Evolutionary conservation across 352 stramenopile species (phyloP), one percentile per base, ranked within the genome.

Genomic region (Thalassiosira sp.): DNA sequence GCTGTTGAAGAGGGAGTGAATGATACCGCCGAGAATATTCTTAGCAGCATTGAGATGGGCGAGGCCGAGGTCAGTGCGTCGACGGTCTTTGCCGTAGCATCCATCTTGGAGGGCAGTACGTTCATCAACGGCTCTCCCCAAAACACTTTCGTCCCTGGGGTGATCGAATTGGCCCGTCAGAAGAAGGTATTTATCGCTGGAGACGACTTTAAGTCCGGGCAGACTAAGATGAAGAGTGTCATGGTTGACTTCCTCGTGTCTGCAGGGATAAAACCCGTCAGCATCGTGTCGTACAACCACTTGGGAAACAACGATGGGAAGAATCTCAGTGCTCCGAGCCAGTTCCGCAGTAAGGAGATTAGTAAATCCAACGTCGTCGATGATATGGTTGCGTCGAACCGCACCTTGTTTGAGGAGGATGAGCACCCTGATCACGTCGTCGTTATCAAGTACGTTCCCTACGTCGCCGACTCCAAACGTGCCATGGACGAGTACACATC

Each of bases 291-390:
- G 70, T 99, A 99, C 95, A 99, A 99, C 87, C 97, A 99, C 90
- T 84, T 99, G 58, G 97, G 97, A 35, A 99, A 99, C 90, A 99
- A 99, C 87, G 97, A 99, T 83, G 97, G 97, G 70, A 98, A 98
- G 88, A 99, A 99, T 89, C 83, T 99, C 65, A 98, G 93, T 64
- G 96, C 97, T 2, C 97, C 97, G 11, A 95, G 98, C 88, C 96
- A 99, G 88, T 99, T 99, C 90, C 95, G 97, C 63, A 98, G 94
- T 60, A 99, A 99, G 91, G 97, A 99, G 86, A 99, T 99, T 84
- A 98, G 94, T 77, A 99, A 99, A 90, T 98, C 94, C 49, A 99
- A 99, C 88, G 96, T 99, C 37, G 96, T 99, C 0, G 96, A 99
- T 78, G 96, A 99, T 85, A 98, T 99, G 96, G 96, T 99, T 40